Percentiles rank a stretch among this genome's conserved stretches.
These are phyloP conservation scores for Wickerhamomyces ciferrii DNA, from an alignment of 805 yeast species.

Conservation along the genomic window DNA sequence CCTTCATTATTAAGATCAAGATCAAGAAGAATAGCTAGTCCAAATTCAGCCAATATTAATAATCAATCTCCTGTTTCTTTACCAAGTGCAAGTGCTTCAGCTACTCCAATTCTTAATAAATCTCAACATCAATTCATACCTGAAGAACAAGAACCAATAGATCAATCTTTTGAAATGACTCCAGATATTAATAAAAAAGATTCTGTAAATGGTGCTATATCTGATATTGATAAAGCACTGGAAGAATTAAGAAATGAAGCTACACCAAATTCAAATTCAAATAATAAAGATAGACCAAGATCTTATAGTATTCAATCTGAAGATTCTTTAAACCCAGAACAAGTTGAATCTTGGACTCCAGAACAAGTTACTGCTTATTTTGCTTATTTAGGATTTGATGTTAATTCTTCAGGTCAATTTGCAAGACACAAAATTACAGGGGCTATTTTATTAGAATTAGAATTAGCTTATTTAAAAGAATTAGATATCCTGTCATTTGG, in stretches of 20 bases:
- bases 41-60: slow-evolving; percentile 15
- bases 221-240: slow-evolving; percentile 69
- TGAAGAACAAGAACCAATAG: slow-evolving; percentile 8
- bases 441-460: slow-evolving; percentile 76
- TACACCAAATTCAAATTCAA: slow-evolving; percentile 2
- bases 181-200: slow-evolving; percentile 8
- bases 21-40: slow-evolving; percentile 43
- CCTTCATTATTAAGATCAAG: slow-evolving; percentile 52
- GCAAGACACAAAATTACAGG: slow-evolving; percentile 89
- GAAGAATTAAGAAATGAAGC: slow-evolving; percentile 47
- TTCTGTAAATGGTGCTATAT: slow-evolving; percentile 47
- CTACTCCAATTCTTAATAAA: slow-evolving; percentile 9
- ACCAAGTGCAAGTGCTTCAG: neutral
- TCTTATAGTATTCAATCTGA: slow-evolving; percentile 12
- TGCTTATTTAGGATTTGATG: slow-evolving; percentile 65
- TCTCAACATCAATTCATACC: neutral
- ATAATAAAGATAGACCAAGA: slow-evolving; percentile 5
- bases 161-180: neutral
- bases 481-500: slow-evolving; percentile 91
- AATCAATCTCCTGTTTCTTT: slow-evolving; percentile 13
- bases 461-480: slow-evolving; percentile 82
- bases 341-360: slow-evolving; percentile 72
- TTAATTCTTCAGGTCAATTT: slow-evolving; percentile 71
- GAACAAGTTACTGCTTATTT: slow-evolving; percentile 81
- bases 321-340: slow-evolving; percentile 38